A percentile compares a stretch with the other conserved stretches of the same genome.
Conservation (phyloP, 2,329 filamentous ascomycete genomes). For the Pseudohalonectria lignicola region DNA sequence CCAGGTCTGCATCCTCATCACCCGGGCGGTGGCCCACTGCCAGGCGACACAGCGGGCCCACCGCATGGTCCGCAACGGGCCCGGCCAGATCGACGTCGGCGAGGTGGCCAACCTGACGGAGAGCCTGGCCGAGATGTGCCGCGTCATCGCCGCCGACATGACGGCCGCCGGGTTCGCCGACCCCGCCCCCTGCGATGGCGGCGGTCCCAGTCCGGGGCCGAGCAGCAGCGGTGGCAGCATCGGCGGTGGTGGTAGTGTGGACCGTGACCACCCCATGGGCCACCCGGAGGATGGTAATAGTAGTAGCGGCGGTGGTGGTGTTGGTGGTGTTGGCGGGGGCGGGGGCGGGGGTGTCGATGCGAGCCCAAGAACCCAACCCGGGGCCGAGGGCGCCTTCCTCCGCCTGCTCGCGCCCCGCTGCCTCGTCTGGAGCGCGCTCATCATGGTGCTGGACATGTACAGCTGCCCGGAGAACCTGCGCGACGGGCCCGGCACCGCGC, state of each 20-base stretch:
- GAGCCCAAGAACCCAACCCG: too few species aligned
- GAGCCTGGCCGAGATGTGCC: constrained; percentile 5
- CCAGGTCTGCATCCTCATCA: constrained; percentile 23
- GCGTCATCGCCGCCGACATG: constrained; percentile 7
- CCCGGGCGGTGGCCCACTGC: constrained; percentile 20
- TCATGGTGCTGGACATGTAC: constrained; percentile 24
- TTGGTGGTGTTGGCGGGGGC: too few species aligned
- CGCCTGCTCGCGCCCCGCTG: constrained; percentile 8
- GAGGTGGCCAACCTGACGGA: constrained; percentile 10
- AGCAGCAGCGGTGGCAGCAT: too few species aligned
- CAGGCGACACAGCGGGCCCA: constrained; percentile 7
- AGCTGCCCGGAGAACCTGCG: constrained; percentile 17
- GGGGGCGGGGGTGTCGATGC: too few species aligned
- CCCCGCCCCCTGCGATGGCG: constrained; percentile 1
- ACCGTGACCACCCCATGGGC: too few species aligned
- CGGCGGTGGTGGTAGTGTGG: too few species aligned
- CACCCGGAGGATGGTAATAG: too few species aligned
- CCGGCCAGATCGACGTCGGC: constrained; percentile 6
- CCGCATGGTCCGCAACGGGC: neutral
- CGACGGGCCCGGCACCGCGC: constrained; percentile 15
- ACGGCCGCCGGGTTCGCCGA: constrained; percentile 1
- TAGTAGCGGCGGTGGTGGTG: too few species aligned
- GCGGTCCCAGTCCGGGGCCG: too few species aligned
- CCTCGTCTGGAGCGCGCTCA: constrained; percentile 10
- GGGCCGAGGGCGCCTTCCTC: constrained; percentile 3